Evolutionary conservation across 2,329 filamentous ascomycete genomes (phyloP), one percentile per base, ranked within the genome.

Genomic region (Diaporthe citriasiana): DNA sequence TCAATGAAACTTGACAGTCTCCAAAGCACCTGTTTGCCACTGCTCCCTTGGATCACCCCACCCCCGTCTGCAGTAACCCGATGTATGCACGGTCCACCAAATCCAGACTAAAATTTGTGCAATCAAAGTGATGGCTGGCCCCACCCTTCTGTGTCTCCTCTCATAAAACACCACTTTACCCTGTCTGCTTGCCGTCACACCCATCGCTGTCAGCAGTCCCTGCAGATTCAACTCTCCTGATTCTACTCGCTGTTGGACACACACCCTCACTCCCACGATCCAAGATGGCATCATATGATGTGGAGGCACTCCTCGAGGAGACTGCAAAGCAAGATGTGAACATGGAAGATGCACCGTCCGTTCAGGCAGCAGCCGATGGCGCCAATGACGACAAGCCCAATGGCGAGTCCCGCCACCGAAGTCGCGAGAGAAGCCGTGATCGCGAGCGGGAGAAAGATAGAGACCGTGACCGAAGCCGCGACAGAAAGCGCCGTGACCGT

Each of bases 261-360:
- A 71, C 33, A 22, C 50, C 10, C 27, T 25, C 27, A 35, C 15
- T 33, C 17, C 65, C 22, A 53, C 38, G 13, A 40, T 51, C 40
- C 59, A 80, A 76, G 73, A 93, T 93, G 91, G 91, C 91, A 82
- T 89, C 88, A 83, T 86, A 93, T 78, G 95, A 97, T 82, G 94
- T 98, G 79, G 95, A 98, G 88, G 94, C 95, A 78, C 90, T 98
- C 77, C 91, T 98, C 78, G 95, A 98, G 84, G 94, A 93, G 69
- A 94, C 94, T 76, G 94, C 94, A 70, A 92, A 91, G 77, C 84
- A 87, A 75, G 85, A 86, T 71, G 85, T 89, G 71, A 86, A 87
- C 79, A 85, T 84, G 79, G 78, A 76, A 25, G 73, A 76, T 33
- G 73, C 73, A 22, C 70, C 73, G 45, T 55, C 73, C 40, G 65